Evolutionary conservation across 2,329 filamentous ascomycete species (phyloP).

Genomic region (Phyllosticta paracitricarpa): DNA sequence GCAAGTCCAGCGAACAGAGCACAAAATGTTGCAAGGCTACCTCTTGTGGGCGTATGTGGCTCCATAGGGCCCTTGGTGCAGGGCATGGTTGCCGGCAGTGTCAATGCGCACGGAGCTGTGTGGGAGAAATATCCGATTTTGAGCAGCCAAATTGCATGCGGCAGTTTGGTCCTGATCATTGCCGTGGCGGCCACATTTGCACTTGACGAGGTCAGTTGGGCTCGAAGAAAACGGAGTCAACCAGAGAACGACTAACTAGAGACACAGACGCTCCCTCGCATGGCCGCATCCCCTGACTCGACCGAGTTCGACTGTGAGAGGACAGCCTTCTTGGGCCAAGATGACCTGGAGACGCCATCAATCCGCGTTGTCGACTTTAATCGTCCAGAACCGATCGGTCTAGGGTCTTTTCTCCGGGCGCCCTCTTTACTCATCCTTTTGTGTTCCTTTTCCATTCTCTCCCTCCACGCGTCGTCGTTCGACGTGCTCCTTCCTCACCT

Average conservation of each 20-base stretch:
- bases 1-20: conserved; percentile 26
- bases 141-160: conserved; percentile 36
- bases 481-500: conserved; percentile 39
- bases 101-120: conserved; percentile 32
- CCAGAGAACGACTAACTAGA: not conserved
- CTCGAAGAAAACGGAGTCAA: too few relatives aligned
- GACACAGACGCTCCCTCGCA: conserved; percentile 19
- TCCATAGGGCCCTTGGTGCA: conserved; percentile 37
- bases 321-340: conserved; percentile 35
- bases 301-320: conserved; percentile 34
- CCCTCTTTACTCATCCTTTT: conserved; percentile 37
- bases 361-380: conserved; percentile 26
- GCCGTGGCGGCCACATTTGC: conserved; percentile 29
- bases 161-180: conserved; percentile 31
- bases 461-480: conserved; percentile 47
- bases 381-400: conserved; percentile 32
- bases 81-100: conserved; percentile 30
- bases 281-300: not conserved
- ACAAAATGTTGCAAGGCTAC: conserved; percentile 33
- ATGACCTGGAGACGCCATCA: conserved; percentile 26
- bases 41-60: conserved; percentile 36
- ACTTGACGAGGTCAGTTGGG: conserved; percentile 30
- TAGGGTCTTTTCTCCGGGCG: conserved; percentile 36
- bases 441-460: conserved; percentile 43
- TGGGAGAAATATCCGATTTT: conserved; percentile 35